Conservation (phyloP, 257 asterid genomes). For the Hygrophila difformis region DNA sequence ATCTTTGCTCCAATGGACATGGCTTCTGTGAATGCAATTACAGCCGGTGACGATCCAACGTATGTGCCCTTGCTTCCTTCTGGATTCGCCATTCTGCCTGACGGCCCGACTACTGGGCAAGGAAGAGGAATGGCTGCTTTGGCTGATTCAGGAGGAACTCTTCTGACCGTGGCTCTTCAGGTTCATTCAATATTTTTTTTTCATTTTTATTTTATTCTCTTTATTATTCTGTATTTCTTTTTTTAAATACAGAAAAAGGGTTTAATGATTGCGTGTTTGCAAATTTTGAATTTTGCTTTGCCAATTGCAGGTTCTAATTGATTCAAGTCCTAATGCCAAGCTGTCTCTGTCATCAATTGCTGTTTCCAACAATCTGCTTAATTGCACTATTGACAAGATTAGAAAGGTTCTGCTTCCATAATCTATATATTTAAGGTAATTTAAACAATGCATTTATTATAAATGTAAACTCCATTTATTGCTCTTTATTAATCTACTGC, state of each 20-base stretch:
- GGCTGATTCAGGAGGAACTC: slow-evolving; percentile 32
- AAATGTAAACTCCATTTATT: background rate
- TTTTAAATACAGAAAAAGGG: no score
- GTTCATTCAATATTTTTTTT: slow-evolving; percentile 12
- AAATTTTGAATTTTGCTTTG: no score
- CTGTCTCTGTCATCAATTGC: slow-evolving; percentile 25
- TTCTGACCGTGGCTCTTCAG: slow-evolving; percentile 43
- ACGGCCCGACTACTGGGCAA: slow-evolving; percentile 23
- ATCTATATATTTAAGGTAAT: slow-evolving; percentile 14
- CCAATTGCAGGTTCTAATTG: slow-evolving; percentile 25
- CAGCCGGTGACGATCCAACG: slow-evolving; percentile 31
- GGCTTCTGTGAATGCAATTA: slow-evolving; percentile 14
- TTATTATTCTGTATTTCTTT: background rate
- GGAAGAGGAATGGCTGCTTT: slow-evolving; percentile 6
- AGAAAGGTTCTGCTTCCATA: slow-evolving; percentile 20
- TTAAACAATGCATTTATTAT: background rate
- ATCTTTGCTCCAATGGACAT: slow-evolving; percentile 40
- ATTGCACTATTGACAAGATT: slow-evolving; percentile 29
- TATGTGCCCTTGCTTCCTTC: slow-evolving; percentile 38
- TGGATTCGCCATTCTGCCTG: slow-evolving; percentile 55
- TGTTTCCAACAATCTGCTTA: slow-evolving; percentile 21
- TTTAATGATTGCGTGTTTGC: no score
- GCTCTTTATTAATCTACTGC: background rate
- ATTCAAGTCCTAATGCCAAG: slow-evolving; percentile 25
- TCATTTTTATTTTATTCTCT: background rate